A percentile compares a stretch with the other conserved stretches of the same genome.
Evolutionary conservation across 495 filamentous ascomycete species (phyloP).

Genomic region (Neurospora sp.): DNA sequence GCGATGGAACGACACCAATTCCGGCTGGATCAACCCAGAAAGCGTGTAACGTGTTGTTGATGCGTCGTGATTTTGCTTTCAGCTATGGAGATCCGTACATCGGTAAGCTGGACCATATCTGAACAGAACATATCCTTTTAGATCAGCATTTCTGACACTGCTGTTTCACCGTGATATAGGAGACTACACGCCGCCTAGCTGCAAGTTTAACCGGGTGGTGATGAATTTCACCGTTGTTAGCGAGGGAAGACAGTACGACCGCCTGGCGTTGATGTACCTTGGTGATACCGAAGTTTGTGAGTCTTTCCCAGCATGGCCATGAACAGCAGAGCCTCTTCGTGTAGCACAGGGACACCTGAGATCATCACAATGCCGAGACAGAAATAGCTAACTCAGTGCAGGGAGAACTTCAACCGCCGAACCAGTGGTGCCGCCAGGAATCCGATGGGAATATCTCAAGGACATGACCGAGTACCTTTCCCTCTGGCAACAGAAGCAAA

Average conservation of each 20-base stretch:
- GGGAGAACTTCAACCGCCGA: conserved; percentile 76
- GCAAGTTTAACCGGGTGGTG: conserved; percentile 65
- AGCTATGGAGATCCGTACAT: conserved; percentile 76
- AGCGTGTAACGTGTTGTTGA: conserved; percentile 48
- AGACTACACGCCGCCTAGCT: conserved; percentile 56
- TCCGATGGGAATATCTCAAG: conserved; percentile 68
- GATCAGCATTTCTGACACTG: not conserved
- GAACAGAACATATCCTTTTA: not conserved
- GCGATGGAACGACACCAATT: conserved; percentile 19
- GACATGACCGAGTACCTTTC: conserved; percentile 68
- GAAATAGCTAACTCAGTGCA: not conserved
- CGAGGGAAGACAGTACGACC: conserved; percentile 67
- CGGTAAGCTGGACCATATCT: conserved; percentile 37
- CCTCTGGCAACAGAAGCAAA: conserved; percentile 58
- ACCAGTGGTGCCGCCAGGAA: conserved; percentile 56
- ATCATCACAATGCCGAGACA: not conserved
- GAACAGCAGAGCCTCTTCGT: not conserved
- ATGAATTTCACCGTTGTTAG: conserved; percentile 78
- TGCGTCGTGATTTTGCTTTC: conserved; percentile 63
- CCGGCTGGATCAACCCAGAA: conserved; percentile 11
- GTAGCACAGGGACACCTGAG: not conserved
- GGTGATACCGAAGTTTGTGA: conserved; percentile 68
- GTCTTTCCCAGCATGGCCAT: not conserved
- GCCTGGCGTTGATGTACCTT: conserved; percentile 70
- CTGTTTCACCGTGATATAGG: conserved; percentile 30